These are phyloP conservation scores for Rhizopus arrhizus DNA, from an alignment of 371 early-diverging fungal genomes.

Conservation along the genomic window DNA sequence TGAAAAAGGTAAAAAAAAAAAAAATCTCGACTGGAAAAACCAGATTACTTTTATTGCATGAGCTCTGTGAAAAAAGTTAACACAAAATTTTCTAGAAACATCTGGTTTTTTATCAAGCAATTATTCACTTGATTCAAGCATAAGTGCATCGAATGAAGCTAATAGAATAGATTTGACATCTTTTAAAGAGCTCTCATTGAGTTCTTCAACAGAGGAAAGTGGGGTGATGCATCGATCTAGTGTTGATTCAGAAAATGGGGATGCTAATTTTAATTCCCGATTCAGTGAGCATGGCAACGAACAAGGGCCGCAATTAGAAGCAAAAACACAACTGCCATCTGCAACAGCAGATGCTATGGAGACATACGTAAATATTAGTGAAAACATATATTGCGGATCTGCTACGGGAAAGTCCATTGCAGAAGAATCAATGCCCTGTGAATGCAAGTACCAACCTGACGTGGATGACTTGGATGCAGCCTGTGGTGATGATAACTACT, in stretches of 20 bases:
- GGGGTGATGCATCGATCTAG: not conserved
- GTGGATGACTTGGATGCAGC: constrained; percentile 58
- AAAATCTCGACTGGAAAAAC: not conserved
- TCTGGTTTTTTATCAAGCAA: constrained; percentile 8
- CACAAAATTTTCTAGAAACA: constrained; percentile 1
- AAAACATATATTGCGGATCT: constrained; percentile 69
- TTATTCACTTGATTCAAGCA: constrained; percentile 1
- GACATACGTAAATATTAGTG: constrained; percentile 60
- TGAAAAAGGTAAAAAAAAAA: constrained; percentile 6
- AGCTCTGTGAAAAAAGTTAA: constrained; percentile 2
- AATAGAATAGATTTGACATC: not conserved
- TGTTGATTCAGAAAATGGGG: not conserved
- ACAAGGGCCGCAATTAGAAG: not conserved
- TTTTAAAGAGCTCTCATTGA: not conserved
- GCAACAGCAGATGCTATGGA: constrained; percentile 57
- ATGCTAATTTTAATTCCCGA: not conserved
- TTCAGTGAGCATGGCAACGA: not conserved
- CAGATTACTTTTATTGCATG: not conserved
- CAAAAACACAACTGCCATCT: constrained; percentile 25
- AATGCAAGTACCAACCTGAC: constrained; percentile 76
- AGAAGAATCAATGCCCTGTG: constrained; percentile 80
- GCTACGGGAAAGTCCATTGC: constrained; percentile 71
- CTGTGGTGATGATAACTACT: constrained; percentile 84
- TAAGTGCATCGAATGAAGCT: not conserved
- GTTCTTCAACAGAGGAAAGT: not conserved